Evolutionary conservation across 2,329 filamentous ascomycete genomes (phyloP), one percentile per base, ranked within the genome.

Genomic region (Hypoxylon sp.): DNA sequence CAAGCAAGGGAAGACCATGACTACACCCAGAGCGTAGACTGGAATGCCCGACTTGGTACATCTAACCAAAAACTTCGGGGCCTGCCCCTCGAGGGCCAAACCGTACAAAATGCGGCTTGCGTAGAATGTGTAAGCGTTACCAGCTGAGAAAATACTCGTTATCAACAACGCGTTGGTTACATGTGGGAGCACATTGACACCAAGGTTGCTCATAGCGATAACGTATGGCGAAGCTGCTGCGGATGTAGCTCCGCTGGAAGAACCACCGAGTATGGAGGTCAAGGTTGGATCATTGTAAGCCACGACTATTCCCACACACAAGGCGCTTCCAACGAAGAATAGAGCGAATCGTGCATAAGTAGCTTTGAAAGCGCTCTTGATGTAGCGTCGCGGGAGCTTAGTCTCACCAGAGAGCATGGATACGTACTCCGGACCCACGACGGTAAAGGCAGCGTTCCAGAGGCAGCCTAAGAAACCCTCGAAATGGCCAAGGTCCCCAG

Each of bases 271-370:
- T n/a, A 84, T 81, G 41, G 81, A 82, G 1, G 80, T 79, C 3
- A 82, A 77, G 68, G 89, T 88, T 0, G 86, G 86, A 69, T 90
- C 87, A 61, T 90, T 84, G 77, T 87, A 86, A 5, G 89, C 81
- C 57, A 90, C 82, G 63, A 89, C 75, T 52, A 90, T 87, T 3
- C 87, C 88, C n/a, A 90, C 83, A 53, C 82, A 84, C 1, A 92
- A 80, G 5, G 87, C 86, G 2, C 88, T 86, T 7, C 90, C 82
- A 17, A 91, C 83, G 78, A 91, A 91, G 78, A 91, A 91, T 0
- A 85, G 73, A 0, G 85, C 87, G 38, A 91, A 80, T 38, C 89
- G 86, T 73, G 86, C 89, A 78, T 90, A 89, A 6, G 90, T 86
- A 2, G 85, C 85, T 61, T 89, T 89, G 79, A 84, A 90, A 1